Conservation (phyloP, 2,329 filamentous ascomycete genomes). For the Colletotrichum acutatum region DNA sequence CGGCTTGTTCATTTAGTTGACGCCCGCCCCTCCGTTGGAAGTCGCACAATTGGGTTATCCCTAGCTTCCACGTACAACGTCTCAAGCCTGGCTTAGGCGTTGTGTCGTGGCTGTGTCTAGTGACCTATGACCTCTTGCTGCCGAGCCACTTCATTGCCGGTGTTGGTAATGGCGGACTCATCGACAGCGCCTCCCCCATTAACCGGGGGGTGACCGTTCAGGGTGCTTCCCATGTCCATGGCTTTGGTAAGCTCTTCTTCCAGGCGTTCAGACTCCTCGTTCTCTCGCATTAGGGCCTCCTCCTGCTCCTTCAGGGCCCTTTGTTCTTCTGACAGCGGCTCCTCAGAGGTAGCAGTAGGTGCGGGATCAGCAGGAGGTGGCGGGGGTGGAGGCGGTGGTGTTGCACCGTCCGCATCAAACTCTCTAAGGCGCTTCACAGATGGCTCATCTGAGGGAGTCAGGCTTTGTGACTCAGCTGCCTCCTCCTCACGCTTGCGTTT, state of each 20-base stretch:
- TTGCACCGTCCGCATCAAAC: slow-evolving; percentile 50
- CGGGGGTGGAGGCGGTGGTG: slow-evolving; percentile 62
- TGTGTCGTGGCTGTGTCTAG: slow-evolving; percentile 11
- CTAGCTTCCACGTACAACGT: background rate
- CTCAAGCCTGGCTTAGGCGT: background rate
- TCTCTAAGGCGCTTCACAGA: slow-evolving; percentile 65
- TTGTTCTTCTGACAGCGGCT: slow-evolving; percentile 54
- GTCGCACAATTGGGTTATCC: background rate
- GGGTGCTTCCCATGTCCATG: background rate
- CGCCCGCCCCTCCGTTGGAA: background rate
- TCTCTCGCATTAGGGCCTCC: slow-evolving; percentile 61
- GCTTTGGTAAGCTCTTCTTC: slow-evolving; percentile 46
- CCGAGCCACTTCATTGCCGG: slow-evolving; percentile 6
- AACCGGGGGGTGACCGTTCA: slow-evolving; percentile 7
- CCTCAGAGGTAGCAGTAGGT: slow-evolving; percentile 44
- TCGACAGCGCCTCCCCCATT: slow-evolving; percentile 10
- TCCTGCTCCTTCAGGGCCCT: slow-evolving; percentile 60
- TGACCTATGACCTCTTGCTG: slow-evolving; percentile 37
- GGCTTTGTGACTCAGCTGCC: slow-evolving; percentile 52
- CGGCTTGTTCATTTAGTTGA: slow-evolving; percentile 7
- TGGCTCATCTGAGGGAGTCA: slow-evolving; percentile 66
- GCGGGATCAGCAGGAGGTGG: slow-evolving; percentile 48
- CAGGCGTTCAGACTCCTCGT: slow-evolving; percentile 64
- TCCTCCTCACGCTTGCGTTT: slow-evolving; percentile 74
- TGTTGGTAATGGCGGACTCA: slow-evolving; percentile 7